Percentiles rank a stretch among this genome's conserved stretches.
Evolutionary conservation across 75 land plant species (phyloP).

Genomic region (Chamaecyparis obtusa): DNA sequence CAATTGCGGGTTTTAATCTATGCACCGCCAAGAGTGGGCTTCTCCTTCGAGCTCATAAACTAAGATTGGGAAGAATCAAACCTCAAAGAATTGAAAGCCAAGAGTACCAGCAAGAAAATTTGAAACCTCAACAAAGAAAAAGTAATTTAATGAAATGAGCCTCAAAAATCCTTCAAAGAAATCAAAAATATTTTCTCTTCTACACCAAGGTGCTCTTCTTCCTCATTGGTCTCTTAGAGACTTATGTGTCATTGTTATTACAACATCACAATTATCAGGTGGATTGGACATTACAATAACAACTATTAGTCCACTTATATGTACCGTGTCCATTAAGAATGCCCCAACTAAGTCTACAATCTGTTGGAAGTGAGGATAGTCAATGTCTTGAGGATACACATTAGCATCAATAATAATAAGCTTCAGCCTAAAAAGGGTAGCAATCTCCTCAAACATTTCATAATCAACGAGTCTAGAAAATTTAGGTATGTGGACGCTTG

Average conservation of each 20-base stretch:
- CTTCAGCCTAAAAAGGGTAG: constrained; percentile 71
- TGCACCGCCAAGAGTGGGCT: too few species aligned
- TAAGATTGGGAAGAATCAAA: too few species aligned
- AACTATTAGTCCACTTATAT: too few species aligned
- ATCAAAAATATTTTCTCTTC: not conserved
- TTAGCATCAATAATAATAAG: constrained; percentile 85
- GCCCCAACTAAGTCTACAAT: constrained; percentile 80
- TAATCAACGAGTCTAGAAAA: constrained; percentile 59
- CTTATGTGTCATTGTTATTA: constrained; percentile 84
- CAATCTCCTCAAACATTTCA: constrained; percentile 78
- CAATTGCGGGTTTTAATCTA: too few species aligned
- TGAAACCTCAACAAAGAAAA: too few species aligned
- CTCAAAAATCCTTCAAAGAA: too few species aligned
- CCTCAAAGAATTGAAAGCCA: too few species aligned
- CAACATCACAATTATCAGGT: not conserved
- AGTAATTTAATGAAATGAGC: too few species aligned
- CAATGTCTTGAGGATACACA: constrained; percentile 83
- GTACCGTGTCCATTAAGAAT: constrained; percentile 54
- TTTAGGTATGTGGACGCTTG: constrained; percentile 12
- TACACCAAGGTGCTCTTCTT: constrained; percentile 24
- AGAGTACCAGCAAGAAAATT: too few species aligned
- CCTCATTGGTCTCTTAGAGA: constrained; percentile 47
- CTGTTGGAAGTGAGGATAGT: constrained; percentile 56
- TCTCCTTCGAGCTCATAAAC: too few species aligned
- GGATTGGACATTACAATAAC: too few species aligned